Conservation (phyloP, 352 stramenopile species). For the Phytophthora cryptogea region DNA sequence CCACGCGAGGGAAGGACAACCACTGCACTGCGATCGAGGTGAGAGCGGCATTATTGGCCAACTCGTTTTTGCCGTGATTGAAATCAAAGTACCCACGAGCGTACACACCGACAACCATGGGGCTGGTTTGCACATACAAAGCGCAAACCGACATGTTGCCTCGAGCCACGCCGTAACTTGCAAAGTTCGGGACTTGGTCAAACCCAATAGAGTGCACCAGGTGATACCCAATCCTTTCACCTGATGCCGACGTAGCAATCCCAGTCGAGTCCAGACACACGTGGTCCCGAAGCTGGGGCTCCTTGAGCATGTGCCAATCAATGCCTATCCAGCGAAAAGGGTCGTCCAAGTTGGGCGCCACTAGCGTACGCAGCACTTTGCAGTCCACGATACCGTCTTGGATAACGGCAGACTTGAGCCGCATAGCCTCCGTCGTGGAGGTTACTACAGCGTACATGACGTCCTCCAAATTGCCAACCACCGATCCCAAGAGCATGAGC, state of each 20-base stretch:
- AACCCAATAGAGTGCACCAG: slow-evolving; percentile 44
- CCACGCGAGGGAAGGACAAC: slow-evolving; percentile 23
- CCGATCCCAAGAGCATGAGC: slow-evolving; percentile 22
- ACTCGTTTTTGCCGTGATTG: slow-evolving; percentile 15
- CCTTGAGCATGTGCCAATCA: slow-evolving; percentile 33
- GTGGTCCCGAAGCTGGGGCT: slow-evolving; percentile 39
- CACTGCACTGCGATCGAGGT: slow-evolving; percentile 16
- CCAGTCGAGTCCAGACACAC: slow-evolving; percentile 50
- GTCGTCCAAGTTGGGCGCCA: slow-evolving; percentile 16
- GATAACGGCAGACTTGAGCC: slow-evolving; percentile 38
- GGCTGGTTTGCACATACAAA: slow-evolving; percentile 19
- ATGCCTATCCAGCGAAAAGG: slow-evolving; percentile 43
- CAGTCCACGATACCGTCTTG: slow-evolving; percentile 40
- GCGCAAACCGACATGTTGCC: slow-evolving; percentile 31
- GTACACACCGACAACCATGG: slow-evolving; percentile 17
- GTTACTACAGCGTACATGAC: slow-evolving; percentile 50
- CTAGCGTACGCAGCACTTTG: slow-evolving; percentile 28
- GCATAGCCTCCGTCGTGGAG: slow-evolving; percentile 33
- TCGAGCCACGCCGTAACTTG: slow-evolving; percentile 14
- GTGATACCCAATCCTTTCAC: slow-evolving; percentile 48
- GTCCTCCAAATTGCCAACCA: slow-evolving; percentile 43
- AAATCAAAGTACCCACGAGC: slow-evolving; percentile 41
- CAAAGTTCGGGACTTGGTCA: slow-evolving; percentile 20
- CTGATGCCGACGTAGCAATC: slow-evolving; percentile 15
- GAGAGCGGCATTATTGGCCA: slow-evolving; percentile 22